A percentile compares a stretch with the other conserved stretches of the same genome.
Conservation (phyloP, 116 monocot species). For the Dioscorea cayenensis region DNA sequence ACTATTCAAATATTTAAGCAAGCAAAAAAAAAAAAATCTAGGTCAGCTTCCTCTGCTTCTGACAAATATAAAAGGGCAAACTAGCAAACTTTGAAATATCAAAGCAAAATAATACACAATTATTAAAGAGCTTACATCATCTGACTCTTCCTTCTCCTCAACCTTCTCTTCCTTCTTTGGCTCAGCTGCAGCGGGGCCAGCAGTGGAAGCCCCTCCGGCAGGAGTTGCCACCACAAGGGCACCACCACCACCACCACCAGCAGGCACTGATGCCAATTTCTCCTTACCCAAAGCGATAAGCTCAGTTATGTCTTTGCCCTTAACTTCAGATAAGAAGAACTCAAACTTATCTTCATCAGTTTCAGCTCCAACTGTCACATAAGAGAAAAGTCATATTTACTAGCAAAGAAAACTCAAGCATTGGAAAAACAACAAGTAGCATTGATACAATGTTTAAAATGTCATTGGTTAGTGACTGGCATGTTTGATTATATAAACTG, state of each 20-base stretch:
- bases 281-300: conserved; percentile 29
- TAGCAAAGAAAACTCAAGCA: too few relatives aligned
- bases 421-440: not conserved
- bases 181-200: conserved; percentile 8
- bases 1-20: not conserved
- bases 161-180: conserved; percentile 17
- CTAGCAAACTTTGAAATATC: not conserved
- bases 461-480: not conserved
- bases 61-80: too few relatives aligned
- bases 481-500: too few relatives aligned
- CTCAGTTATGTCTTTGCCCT: conserved; percentile 38
- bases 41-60: too few relatives aligned
- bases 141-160: conserved; percentile 12
- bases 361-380: conserved; percentile 13
- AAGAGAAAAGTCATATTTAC: not conserved
- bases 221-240: conserved; percentile 4
- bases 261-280: conserved; percentile 33
- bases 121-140: conserved; percentile 6
- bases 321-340: conserved; percentile 29
- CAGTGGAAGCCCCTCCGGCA: not conserved
- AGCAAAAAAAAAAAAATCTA: not conserved
- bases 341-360: conserved; percentile 31
- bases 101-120: not conserved
- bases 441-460: not conserved
- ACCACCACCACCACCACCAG: conserved; percentile 9